A percentile compares a stretch with the other conserved stretches of the same genome.
Conservation (phyloP, 177 flowering plant genomes). For the Vitis hybrid region DNA sequence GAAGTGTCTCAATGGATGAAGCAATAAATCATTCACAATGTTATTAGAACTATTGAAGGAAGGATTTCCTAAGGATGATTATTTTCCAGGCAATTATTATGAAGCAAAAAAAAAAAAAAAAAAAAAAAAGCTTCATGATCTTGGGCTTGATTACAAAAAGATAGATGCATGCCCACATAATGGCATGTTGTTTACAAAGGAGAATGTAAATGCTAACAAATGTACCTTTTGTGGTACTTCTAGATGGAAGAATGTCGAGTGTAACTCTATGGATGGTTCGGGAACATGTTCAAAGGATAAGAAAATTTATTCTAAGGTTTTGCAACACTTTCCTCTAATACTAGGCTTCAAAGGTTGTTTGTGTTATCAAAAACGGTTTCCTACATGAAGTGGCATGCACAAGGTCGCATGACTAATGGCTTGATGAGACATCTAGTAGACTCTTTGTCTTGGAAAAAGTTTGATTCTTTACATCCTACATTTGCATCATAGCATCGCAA, state of each 20-base stretch:
- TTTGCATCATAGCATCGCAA: not conserved
- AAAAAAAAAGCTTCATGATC: too few relatives aligned
- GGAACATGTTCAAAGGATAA: not conserved
- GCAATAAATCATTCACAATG: too few relatives aligned
- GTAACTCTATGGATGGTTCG: not conserved
- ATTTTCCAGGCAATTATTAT: too few relatives aligned
- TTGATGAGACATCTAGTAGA: not conserved
- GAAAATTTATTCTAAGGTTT: not conserved
- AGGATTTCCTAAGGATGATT: rapidly evolving
- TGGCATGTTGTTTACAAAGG: not conserved
- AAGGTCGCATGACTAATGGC: not conserved
- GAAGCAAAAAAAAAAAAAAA: too few relatives aligned
- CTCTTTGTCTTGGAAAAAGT: not conserved
- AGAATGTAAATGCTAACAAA: not conserved
- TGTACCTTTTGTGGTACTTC: not conserved
- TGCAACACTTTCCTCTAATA: not conserved
- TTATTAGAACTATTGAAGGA: too few relatives aligned
- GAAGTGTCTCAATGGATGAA: too few relatives aligned
- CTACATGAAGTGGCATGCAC: not conserved
- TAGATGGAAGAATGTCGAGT: not conserved
- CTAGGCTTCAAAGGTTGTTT: not conserved
- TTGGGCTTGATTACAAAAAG: not conserved
- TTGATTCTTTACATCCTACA: not conserved
- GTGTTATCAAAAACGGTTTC: not conserved
- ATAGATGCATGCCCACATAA: not conserved